phyloP scores from a whole-genome alignment of 495 filamentous ascomycete species.

The Antarctomyces pellizariae region DNA sequence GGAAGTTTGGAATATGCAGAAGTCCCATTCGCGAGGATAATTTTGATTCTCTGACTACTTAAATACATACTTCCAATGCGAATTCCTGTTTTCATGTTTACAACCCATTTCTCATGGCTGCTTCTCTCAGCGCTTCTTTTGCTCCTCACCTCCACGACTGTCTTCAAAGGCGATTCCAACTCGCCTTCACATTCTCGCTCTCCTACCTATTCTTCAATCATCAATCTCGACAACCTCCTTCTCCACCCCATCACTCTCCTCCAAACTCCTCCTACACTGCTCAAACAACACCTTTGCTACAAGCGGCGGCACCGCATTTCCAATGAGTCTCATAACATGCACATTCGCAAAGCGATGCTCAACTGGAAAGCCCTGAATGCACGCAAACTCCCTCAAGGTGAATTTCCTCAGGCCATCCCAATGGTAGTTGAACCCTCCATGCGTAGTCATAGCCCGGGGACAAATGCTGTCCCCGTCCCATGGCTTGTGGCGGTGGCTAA shows the following conservation, averaged over 20 bases:
- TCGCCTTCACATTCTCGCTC: too few relatives aligned
- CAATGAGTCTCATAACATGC: constrained; percentile 38
- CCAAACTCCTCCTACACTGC: constrained; percentile 31
- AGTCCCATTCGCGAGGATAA: too few relatives aligned
- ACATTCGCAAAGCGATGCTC: constrained; percentile 32
- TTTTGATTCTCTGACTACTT: too few relatives aligned
- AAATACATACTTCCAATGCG: too few relatives aligned
- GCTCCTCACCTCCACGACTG: too few relatives aligned
- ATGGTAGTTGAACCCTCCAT: constrained; percentile 45
- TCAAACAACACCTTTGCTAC: constrained; percentile 34
- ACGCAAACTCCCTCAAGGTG: constrained; percentile 50
- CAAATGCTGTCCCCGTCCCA: constrained; percentile 25
- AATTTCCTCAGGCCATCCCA: constrained; percentile 41
- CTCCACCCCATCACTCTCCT: constrained; percentile 27
- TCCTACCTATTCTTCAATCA: too few relatives aligned
- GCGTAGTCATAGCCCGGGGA: constrained; percentile 41
- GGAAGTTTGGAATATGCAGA: too few relatives aligned
- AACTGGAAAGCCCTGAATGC: constrained; percentile 50
- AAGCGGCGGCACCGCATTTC: constrained; percentile 62
- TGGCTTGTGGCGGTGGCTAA: constrained; percentile 4
- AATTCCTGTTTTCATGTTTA: too few relatives aligned
- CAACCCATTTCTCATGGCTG: too few relatives aligned
- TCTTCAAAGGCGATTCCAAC: too few relatives aligned
- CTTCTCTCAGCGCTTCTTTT: too few relatives aligned
- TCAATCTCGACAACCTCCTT: too few relatives aligned